Conservation (phyloP, 345 rosid species). For the Euphorbia peplus region DNA sequence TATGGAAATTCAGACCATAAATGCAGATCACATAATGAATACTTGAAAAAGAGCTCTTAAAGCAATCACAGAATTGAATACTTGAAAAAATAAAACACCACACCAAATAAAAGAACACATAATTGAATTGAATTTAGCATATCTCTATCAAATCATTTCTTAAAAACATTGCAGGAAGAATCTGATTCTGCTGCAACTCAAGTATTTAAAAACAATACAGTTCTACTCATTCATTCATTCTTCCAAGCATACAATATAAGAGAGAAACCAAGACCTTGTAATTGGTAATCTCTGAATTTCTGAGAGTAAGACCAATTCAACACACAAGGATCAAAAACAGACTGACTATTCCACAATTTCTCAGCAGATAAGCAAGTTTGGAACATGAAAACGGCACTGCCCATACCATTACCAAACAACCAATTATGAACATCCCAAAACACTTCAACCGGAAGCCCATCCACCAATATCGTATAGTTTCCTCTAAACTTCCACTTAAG, state of each 20-base stretch:
- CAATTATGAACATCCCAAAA: conserved; percentile 94
- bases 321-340: conserved; percentile 41
- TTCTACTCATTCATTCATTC: conserved; percentile 63
- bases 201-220: conserved; percentile 16
- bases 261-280: conserved; percentile 69
- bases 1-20: conserved; percentile 14
- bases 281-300: conserved; percentile 44
- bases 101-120: conserved; percentile 15
- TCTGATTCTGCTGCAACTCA: conserved; percentile 8
- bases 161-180: conserved; percentile 17
- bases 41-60: background rate
- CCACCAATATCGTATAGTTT: conserved; percentile 73
- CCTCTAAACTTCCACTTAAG: conserved; percentile 96
- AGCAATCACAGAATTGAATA: background rate
- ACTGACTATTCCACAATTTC: conserved; percentile 39
- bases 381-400: conserved; percentile 89
- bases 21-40: background rate
- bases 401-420: conserved; percentile 74
- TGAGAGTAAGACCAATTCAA: conserved; percentile 43
- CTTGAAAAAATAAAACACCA: background rate
- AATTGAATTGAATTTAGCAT: conserved; percentile 24
- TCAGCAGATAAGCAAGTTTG: conserved; percentile 55
- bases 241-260: conserved; percentile 66
- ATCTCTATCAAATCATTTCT: conserved; percentile 24
- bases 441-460: conserved; percentile 80